Evolutionary conservation across 31 red algal species (phyloP), one percentile per base, ranked within the genome.

Genomic region (Asparagopsis taxiformis): DNA sequence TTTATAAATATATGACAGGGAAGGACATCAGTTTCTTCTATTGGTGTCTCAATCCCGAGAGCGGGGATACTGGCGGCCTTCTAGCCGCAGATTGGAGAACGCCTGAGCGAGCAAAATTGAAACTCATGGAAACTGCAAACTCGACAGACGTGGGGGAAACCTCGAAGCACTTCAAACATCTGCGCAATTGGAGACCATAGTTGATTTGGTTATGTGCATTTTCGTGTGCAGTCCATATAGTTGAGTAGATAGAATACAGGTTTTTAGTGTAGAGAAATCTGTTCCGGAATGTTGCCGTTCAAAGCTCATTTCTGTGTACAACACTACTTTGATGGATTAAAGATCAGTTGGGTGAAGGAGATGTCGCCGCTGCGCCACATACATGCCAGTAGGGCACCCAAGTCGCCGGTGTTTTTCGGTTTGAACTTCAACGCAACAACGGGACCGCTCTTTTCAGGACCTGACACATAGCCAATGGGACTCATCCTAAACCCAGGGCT

Each of bases 11-110:
- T 29, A 55, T 91, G 26, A 39, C 29, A 25, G 29, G 67, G 25
- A 73, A 69, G 58, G 55, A 75, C 37, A 63, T 91, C 20, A 51
- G 73, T 4, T 76, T 65, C 60, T 91, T 91, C 50, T 80, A 82
- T 46, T 91, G 87, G 87, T 75, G 76, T 38, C 48, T 91, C 8
- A 91, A 91, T 62, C 87, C 87, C 3, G 64, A 80, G 11, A 82
- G 76, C 44, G 87, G 24, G n/a, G 87, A 91, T 48, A 91, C 87
- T 2, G 77, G 77, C 38, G 87, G 87, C 26, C 30, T 91, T 21
- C 0, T 91, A 3, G 38, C 61, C 3, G 70, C 44, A 17, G 87
- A 91, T 61, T 91, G 87, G 87, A 34, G 36, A 54, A 82, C 87
- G 10, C 55, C 61, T 44, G 76, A 74, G 9, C 20, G 22, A 7